Base-by-base conservation (phyloP, 345 rosid genomes). In the Camelina hispida region DNA sequence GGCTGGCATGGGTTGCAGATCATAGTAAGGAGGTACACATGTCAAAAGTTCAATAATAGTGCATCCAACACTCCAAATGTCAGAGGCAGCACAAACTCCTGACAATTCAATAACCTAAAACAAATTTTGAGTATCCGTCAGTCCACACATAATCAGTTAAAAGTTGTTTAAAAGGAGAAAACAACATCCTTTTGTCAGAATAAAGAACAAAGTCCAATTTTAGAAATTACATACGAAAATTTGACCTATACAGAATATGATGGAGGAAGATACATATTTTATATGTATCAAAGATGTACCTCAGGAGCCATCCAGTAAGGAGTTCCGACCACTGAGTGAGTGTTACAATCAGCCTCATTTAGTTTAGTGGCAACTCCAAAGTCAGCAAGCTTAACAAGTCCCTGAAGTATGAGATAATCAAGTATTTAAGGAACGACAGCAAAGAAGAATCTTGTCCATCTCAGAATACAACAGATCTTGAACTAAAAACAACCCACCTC, bases 231-330 rank as follows among this genome's bases (percentile, higher is more conserved):
- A 71, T 20, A 57, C 9, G 37, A 28, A 22, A 14, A 68, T 55
- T 46, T 59, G n/a, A 30, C 57, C 37, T 51, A 28, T 20, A 56
- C 40, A 55, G 23, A 42, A 54, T 63, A 18, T 42, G 64, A 18
- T 52, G 55, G 50, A 43, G 17, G 35, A 30, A 48, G 44, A 60
- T 17, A 40, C 37, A 68, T 48, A 34, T 42, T 7, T 17, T 43
- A n/a, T n/a, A n/a, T n/a, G n/a, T n/a, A 62, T 11, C n/a, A 64
- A 69, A 52, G 40, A 52, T 71, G 46, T 83, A 95, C 99, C 97
- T 95, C 98, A 7, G 99, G 99, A 65, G 99, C 99, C 99, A 95
- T 95, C 99, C 99, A 95, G 59, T 92, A 95, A 64, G 99, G 99
- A 44, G 99, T 95, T 83, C 98, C 99, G 81, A 92, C 98, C 58